Evolutionary conservation across 345 rosid genomes (phyloP).

Genomic region (Mangifera indica): DNA sequence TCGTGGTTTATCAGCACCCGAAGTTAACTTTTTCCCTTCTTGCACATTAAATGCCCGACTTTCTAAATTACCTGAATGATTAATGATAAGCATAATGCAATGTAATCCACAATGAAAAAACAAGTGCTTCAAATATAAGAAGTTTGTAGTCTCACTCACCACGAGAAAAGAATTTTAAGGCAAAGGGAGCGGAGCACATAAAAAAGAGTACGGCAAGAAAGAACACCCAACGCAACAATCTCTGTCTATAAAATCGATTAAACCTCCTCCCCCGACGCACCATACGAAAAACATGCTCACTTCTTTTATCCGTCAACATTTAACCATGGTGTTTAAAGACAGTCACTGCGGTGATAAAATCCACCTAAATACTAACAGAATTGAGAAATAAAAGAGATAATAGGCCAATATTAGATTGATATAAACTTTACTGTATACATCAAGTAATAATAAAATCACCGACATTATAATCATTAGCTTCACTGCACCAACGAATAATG

Average conservation of each 20-base stretch:
- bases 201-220: slow-evolving; percentile 46
- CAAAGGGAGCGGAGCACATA: slow-evolving; percentile 47
- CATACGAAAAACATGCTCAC: slow-evolving; percentile 31
- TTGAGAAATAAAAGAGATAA: background rate
- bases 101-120: background rate
- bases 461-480: background rate
- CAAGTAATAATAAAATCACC: background rate
- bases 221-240: slow-evolving; percentile 41
- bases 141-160: slow-evolving; percentile 56
- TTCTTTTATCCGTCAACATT: slow-evolving; percentile 50
- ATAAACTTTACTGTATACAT: background rate
- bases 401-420: no score
- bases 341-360: slow-evolving; percentile 14
- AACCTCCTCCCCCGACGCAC: slow-evolving; percentile 60
- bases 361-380: slow-evolving; percentile 21
- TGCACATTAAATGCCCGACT: slow-evolving; percentile 13
- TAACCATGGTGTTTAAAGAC: slow-evolving; percentile 22
- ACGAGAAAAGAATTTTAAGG: slow-evolving; percentile 48
- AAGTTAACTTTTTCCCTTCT: slow-evolving; percentile 16
- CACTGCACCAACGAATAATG: background rate
- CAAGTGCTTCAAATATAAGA: background rate
- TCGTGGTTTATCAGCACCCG: slow-evolving; percentile 21
- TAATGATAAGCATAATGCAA: background rate
- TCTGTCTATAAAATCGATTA: slow-evolving; percentile 48
- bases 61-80: slow-evolving; percentile 38